Base-by-base conservation (phyloP, 169 alveolate species). In the Plasmodium billcollinsi region DNA sequence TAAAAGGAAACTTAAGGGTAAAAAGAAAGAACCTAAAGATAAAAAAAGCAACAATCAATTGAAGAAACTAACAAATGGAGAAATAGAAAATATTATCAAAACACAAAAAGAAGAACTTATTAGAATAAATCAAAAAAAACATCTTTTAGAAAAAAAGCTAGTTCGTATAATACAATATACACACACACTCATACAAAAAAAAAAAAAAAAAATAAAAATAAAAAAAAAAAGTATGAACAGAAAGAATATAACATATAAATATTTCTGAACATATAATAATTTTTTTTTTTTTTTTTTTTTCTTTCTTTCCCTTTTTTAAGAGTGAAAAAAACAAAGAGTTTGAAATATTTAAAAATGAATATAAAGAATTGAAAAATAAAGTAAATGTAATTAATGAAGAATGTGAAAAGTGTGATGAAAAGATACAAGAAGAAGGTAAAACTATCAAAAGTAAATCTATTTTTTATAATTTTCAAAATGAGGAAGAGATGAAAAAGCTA, bases 381-480 rank as follows among this genome's bases (percentile, higher is more conserved):
- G 8, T 76, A 45, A 61, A 76, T 56, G 49, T 66, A 21, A 66
- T 76, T 20, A 76, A 56, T 26, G 56, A 65, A 56, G 89, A 69
- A 0, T 76, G 89, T 58, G 89, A 76, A 65, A 50, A 76, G 43
- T 76, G 26, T 76, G 76, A 69, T 49, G 76, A 76, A 76, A 65
- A 63, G 54, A 54, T 33, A 67, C 24, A 76, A 54, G 78, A 26
- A 45, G 89, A 76, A 76, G 33, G 8, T 26, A 63, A 49, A 20
- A 56, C 20, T 14, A 76, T 76, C 24, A 76, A 63, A 29, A 62
- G 52, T 15, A 76, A 76, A 58, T 76, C 89, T 39, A 62, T 76
- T 29, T 76, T 76, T 76, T 76, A 76, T 56, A 76, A 76, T 43
- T 76, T 76, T 76, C 89, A 76, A 76, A 76, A 76, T 63, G 21